These are phyloP conservation scores for Cladosporium oxysporum DNA, from an alignment of 2,329 filamentous ascomycete species.

Conservation along the genomic window DNA sequence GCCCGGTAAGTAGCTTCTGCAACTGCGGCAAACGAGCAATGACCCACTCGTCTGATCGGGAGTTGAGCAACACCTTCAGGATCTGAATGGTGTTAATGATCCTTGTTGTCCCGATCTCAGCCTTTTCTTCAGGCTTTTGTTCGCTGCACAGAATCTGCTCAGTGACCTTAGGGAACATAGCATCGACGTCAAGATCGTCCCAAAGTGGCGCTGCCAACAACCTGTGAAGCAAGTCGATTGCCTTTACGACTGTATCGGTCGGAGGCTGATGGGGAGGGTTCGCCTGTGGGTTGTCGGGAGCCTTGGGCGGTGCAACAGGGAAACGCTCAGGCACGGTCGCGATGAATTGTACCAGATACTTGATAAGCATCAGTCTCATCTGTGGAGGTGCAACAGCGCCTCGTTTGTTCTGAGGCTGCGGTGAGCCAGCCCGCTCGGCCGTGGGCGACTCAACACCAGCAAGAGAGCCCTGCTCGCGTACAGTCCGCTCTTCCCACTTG, in stretches of 20 bases:
- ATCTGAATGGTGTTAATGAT: conserved; percentile 95
- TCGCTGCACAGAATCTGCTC: conserved; percentile 83
- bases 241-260: conserved; percentile 82
- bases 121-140: conserved; percentile 50
- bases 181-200: conserved; percentile 86
- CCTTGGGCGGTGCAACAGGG: conserved; percentile 65
- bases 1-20: conserved; percentile 87
- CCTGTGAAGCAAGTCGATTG: conserved; percentile 77
- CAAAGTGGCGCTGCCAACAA: conserved; percentile 85
- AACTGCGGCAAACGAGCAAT: conserved; percentile 72
- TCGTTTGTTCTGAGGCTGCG: conserved; percentile 29
- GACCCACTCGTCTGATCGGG: conserved; percentile 89
- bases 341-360: conserved; percentile 95
- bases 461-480: conserved; percentile 58
- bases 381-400: conserved; percentile 47
- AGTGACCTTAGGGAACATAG: conserved; percentile 81
- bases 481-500: conserved; percentile 85
- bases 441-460: conserved; percentile 31
- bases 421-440: conserved; percentile 22
- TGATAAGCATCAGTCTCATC: conserved; percentile 78
- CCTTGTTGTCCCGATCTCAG: conserved; percentile 75
- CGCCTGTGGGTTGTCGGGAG: conserved; percentile 51
- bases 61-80: conserved; percentile 82
- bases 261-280: conserved; percentile 52
- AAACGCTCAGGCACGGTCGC: conserved; percentile 86